Evolutionary conservation across 129 eudicot genomes (phyloP).

Genomic region (Flaveria sonorensis): DNA sequence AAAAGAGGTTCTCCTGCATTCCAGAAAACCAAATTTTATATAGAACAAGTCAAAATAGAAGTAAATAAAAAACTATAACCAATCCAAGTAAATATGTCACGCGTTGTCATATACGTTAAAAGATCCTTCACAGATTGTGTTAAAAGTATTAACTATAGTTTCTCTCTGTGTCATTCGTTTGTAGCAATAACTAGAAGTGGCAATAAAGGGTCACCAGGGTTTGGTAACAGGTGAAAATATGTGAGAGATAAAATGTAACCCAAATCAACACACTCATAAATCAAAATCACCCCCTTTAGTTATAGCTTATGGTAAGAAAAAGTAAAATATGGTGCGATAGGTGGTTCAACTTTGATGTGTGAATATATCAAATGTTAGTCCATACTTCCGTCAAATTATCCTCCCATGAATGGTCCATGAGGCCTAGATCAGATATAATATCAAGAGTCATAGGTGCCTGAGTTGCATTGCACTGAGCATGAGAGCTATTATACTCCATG

Average conservation of each 20-base stretch:
- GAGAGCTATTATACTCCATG: constrained; percentile 52
- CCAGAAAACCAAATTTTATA: background rate
- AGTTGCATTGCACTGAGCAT: constrained; percentile 28
- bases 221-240: background rate
- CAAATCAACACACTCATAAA: background rate
- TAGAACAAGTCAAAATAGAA: constrained; percentile 9
- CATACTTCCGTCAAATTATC: constrained; percentile 70
- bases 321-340: background rate
- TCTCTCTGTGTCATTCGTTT: constrained; percentile 10
- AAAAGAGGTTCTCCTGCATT: constrained; percentile 73
- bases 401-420: constrained; percentile 50
- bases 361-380: constrained; percentile 10
- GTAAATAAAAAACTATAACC: background rate
- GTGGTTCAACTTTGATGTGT: constrained; percentile 10
- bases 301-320: constrained; percentile 17
- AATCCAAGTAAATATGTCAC: background rate
- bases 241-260: background rate
- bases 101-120: constrained; percentile 11
- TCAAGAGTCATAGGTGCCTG: constrained; percentile 52
- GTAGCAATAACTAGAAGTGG: constrained; percentile 4
- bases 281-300: background rate
- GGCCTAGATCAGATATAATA: constrained; percentile 43
- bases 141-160: background rate
- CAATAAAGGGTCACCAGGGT: background rate
- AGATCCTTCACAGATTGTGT: constrained; percentile 19